phyloP scores from a whole-genome alignment of 1,284 basidiomycete species.

The Ustilago esculenta region DNA sequence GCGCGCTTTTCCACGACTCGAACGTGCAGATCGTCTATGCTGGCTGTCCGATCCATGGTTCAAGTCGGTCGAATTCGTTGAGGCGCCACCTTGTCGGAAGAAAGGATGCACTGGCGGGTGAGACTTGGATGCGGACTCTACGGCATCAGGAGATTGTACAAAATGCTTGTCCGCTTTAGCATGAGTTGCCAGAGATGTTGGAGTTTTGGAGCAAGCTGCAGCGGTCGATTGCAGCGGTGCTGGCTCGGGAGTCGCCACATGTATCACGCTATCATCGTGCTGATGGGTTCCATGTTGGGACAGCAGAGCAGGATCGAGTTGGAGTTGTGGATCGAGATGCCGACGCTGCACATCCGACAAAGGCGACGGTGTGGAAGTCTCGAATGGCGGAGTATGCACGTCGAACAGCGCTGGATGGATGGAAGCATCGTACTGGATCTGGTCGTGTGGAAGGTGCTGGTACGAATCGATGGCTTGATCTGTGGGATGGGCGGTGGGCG shows the following conservation, averaged over 20 bases:
- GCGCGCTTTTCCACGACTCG: constrained; percentile 23
- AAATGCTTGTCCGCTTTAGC: too few relatives aligned
- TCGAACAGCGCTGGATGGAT: constrained; percentile 12
- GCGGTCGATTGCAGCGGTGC: not conserved
- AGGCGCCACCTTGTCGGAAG: constrained; percentile 9
- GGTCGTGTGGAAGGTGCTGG: not conserved
- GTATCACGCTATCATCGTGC: too few relatives aligned
- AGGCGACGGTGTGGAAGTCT: not conserved
- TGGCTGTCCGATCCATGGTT: constrained; percentile 4
- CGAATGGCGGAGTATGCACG: constrained; percentile 6
- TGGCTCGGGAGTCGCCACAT: constrained; percentile 7
- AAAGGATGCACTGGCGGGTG: constrained; percentile 23
- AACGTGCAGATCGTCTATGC: constrained; percentile 17
- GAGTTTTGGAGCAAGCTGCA: not conserved
- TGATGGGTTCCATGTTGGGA: constrained; percentile 1
- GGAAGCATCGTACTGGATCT: not conserved
- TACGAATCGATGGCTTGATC: not conserved
- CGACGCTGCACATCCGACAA: not conserved
- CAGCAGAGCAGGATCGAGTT: constrained; percentile 19
- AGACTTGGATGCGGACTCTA: not conserved
- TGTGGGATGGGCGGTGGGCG: not conserved
- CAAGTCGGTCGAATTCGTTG: not conserved
- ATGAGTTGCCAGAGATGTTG: not conserved
- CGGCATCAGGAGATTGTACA: too few relatives aligned
- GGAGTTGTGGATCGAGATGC: constrained; percentile 1